Conservation (phyloP, 1,284 basidiomycete genomes). For the Ceratobasidium theobromae region DNA sequence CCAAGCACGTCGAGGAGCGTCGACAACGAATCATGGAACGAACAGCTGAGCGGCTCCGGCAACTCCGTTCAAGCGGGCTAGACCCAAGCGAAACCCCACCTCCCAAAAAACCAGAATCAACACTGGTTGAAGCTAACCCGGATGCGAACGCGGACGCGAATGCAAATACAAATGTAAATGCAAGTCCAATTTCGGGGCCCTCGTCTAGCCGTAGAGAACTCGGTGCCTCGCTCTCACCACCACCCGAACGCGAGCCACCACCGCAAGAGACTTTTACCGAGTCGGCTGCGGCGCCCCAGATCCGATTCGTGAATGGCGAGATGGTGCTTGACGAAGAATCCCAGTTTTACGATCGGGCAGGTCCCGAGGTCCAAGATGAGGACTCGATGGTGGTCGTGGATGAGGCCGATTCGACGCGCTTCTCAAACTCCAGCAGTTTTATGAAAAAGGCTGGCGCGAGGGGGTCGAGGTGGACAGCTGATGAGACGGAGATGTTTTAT, state of each 20-base stretch:
- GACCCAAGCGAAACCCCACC: conserved; percentile 4
- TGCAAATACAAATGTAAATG: background rate
- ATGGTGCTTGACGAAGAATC: conserved; percentile 45
- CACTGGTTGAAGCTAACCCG: background rate
- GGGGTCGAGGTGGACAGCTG: conserved; percentile 41
- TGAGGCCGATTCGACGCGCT: conserved; percentile 42
- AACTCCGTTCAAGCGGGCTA: conserved; percentile 5
- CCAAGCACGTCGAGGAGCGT: conserved; percentile 9
- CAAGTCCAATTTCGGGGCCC: background rate
- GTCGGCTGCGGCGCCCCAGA: conserved; percentile 39
- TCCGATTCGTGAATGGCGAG: conserved; percentile 44
- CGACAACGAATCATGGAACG: conserved; percentile 11
- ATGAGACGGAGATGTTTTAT: conserved; percentile 44
- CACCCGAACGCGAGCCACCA: background rate
- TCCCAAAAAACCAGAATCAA: conserved; percentile 5
- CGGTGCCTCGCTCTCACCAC: conserved; percentile 20
- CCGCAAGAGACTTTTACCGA: conserved; percentile 19
- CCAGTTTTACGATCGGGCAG: conserved; percentile 40
- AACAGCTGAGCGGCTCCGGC: conserved; percentile 10
- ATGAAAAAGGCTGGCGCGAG: conserved; percentile 38
- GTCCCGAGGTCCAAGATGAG: conserved; percentile 38
- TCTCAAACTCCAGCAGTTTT: conserved; percentile 44
- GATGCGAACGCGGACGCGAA: background rate
- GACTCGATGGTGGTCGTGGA: conserved; percentile 43
- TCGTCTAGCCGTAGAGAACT: conserved; percentile 16